phyloP scores from a whole-genome alignment of 176 grass and related monocot species.

The Stipa capillata region DNA sequence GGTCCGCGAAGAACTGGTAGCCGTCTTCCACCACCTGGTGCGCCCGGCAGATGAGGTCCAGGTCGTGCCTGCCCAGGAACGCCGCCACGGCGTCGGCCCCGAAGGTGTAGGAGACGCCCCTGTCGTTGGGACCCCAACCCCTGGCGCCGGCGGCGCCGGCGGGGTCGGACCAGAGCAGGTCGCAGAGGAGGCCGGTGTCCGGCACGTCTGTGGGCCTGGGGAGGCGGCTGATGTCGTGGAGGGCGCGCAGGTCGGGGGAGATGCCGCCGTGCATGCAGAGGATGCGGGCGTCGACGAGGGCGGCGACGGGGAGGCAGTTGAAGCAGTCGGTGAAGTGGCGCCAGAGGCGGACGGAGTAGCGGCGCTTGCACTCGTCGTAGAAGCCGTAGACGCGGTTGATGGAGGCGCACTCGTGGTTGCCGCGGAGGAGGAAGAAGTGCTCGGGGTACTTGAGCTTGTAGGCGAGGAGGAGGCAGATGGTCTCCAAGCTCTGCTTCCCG shows the following conservation, averaged over 20 bases:
- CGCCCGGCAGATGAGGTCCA: constrained; percentile 63
- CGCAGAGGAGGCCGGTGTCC: constrained; percentile 48
- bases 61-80: constrained; percentile 39
- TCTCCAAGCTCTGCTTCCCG: constrained; percentile 57
- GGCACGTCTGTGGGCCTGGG: constrained; percentile 42
- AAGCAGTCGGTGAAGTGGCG: constrained; percentile 62
- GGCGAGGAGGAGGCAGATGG: constrained; percentile 55
- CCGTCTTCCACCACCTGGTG: constrained; percentile 56
- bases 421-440: constrained; percentile 46
- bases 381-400: constrained; percentile 62
- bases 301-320: constrained; percentile 53
- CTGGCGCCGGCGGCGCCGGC: not conserved
- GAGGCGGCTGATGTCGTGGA: constrained; percentile 37
- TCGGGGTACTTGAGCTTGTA: constrained; percentile 52
- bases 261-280: constrained; percentile 65
- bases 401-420: constrained; percentile 58
- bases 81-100: constrained; percentile 39
- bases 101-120: constrained; percentile 54
- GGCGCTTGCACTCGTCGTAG: constrained; percentile 59
- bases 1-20: constrained; percentile 30
- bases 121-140: constrained; percentile 46
- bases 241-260: constrained; percentile 39
- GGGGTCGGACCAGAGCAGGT: constrained; percentile 72
- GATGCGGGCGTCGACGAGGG: constrained; percentile 42
- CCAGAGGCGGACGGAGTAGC: constrained; percentile 52